These are phyloP conservation scores for Aspergillus ostianus DNA, from an alignment of 495 filamentous ascomycete genomes.

Conservation along the genomic window DNA sequence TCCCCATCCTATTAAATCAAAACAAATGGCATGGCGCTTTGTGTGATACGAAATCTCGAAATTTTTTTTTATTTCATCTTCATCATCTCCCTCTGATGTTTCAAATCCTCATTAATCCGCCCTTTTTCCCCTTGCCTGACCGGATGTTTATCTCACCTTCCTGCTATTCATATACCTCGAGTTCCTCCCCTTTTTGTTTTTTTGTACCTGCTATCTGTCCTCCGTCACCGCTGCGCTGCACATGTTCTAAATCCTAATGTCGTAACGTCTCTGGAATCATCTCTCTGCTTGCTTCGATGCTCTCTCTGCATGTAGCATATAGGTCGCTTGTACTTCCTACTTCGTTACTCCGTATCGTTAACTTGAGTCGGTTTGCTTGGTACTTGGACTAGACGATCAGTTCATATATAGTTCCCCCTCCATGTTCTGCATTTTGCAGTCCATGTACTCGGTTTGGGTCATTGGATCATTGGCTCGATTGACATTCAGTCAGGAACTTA, in stretches of 20 bases:
- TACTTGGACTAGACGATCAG: no score
- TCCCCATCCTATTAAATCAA: constrained; percentile 21
- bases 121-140: constrained; percentile 5
- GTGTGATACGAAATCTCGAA: constrained; percentile 25
- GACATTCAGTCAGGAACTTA: no score
- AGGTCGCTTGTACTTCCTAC: no score
- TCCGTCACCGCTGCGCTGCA: neutral
- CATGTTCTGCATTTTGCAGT: no score
- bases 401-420: no score
- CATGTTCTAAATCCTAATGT: constrained; percentile 12
- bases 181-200: constrained; percentile 18
- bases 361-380: no score
- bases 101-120: neutral
- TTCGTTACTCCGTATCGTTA: no score
- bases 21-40: constrained; percentile 34
- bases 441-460: no score
- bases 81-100: neutral
- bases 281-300: neutral
- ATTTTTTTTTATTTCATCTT: constrained; percentile 12
- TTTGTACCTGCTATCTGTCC: constrained; percentile 16
- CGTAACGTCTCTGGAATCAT: constrained; percentile 10
- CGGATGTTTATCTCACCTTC: constrained; percentile 11
- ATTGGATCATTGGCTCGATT: no score
- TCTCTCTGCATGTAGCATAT: no score
- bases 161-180: no score